Evolutionary conservation across 2,329 filamentous ascomycete species (phyloP).

Genomic region (Penicillium sp.): DNA sequence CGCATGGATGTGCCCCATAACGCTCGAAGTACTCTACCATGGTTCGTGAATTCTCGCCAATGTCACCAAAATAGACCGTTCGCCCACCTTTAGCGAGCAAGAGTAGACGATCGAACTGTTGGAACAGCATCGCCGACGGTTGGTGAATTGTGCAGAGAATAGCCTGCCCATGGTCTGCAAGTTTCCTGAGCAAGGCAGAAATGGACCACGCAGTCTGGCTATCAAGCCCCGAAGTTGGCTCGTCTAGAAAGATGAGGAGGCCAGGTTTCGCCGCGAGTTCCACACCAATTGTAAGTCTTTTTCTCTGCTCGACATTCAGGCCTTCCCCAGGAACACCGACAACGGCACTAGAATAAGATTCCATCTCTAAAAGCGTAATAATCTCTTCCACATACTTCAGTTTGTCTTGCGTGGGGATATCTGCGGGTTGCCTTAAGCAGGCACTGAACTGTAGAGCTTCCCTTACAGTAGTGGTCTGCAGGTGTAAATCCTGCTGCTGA

Average conservation of each 20-base stretch:
- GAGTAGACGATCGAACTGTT: constrained; percentile 72
- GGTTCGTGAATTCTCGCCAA: constrained; percentile 62
- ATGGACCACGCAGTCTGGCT: constrained; percentile 94
- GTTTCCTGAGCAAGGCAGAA: constrained; percentile 80
- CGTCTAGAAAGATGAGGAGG: constrained; percentile 86
- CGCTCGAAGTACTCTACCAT: constrained; percentile 67
- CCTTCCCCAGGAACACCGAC: constrained; percentile 90
- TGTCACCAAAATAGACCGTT: constrained; percentile 71
- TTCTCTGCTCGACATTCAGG: constrained; percentile 66
- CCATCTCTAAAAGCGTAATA: constrained; percentile 87
- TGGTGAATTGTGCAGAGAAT: constrained; percentile 96
- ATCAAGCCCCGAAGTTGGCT: constrained; percentile 94
- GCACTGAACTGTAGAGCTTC: constrained; percentile 88
- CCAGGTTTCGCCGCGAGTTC: constrained; percentile 91
- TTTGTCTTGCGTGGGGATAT: constrained; percentile 76
- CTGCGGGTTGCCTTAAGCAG: constrained; percentile 77
- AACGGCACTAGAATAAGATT: constrained; percentile 84
- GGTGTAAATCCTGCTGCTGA: constrained; percentile 88
- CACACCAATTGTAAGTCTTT: constrained; percentile 87
- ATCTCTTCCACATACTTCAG: constrained; percentile 86
- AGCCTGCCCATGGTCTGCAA: constrained; percentile 87
- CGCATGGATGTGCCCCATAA: constrained; percentile 65
- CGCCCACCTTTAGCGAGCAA: constrained; percentile 68
- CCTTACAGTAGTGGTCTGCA: constrained; percentile 81
- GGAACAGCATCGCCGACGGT: constrained; percentile 89